These are phyloP conservation scores for Nothopassalora personata DNA, from an alignment of 2,329 filamentous ascomycete species.

Conservation along the genomic window DNA sequence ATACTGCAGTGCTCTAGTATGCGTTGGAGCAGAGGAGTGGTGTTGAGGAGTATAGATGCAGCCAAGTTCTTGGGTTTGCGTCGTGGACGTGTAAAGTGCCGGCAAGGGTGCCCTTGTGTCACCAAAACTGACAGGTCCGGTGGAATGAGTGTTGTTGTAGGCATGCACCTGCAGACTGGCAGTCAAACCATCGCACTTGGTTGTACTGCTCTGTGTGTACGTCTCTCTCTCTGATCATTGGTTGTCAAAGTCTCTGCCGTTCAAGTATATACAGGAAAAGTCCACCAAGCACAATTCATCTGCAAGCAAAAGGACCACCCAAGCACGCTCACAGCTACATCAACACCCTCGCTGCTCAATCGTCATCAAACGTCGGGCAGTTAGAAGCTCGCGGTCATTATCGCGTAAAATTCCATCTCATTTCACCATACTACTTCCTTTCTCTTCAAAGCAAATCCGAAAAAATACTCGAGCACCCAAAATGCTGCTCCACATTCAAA, in stretches of 20 bases:
- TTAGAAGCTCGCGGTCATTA: neutral
- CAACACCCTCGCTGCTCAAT: neutral
- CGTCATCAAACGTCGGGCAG: neutral
- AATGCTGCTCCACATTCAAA: slow-evolving; percentile 73
- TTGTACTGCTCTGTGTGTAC: too few relatives aligned
- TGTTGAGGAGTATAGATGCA: too few relatives aligned
- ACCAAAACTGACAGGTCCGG: neutral
- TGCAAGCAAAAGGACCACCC: neutral
- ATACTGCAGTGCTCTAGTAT: neutral
- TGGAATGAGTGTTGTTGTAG: too few relatives aligned
- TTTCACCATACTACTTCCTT: neutral
- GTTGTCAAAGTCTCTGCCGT: neutral
- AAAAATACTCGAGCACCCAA: slow-evolving; percentile 55
- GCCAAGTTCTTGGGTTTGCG: neutral
- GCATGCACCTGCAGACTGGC: too few relatives aligned
- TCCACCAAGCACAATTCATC: neutral
- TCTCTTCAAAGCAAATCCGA: slow-evolving; percentile 28
- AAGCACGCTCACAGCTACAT: neutral
- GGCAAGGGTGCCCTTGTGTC: neutral
- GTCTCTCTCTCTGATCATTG: too few relatives aligned
- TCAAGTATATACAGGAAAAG: slow-evolving; percentile 2
- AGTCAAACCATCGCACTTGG: too few relatives aligned
- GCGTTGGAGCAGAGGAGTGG: neutral
- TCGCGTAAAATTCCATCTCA: neutral
- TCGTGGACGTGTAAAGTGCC: neutral